Percentiles rank a stretch among this genome's conserved stretches.
Evolutionary conservation across 495 filamentous ascomycete genomes (phyloP).

Genomic region (Beverwykella pulmonaria): DNA sequence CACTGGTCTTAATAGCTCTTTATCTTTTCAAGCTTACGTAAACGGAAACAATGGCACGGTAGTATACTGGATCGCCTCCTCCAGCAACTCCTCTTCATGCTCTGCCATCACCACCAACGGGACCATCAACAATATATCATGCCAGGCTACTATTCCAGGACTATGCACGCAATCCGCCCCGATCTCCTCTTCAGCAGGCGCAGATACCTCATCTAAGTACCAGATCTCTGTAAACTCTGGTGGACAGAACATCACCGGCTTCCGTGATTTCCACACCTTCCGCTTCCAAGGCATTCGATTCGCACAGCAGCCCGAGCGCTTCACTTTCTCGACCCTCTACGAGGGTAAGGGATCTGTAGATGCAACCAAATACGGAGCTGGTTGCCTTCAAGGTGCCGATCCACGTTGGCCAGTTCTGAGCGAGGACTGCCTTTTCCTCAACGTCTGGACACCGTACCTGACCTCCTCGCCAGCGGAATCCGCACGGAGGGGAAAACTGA

Average conservation of each 20-base stretch:
- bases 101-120: slow-evolving; percentile 26
- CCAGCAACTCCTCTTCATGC: slow-evolving; percentile 6
- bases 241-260: slow-evolving; percentile 43
- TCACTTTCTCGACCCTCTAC: slow-evolving; percentile 41
- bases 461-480: slow-evolving; percentile 32
- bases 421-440: slow-evolving; percentile 49
- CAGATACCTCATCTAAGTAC: slow-evolving; percentile 33
- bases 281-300: slow-evolving; percentile 51
- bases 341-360: slow-evolving; percentile 40
- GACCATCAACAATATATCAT: slow-evolving; percentile 1
- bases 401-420: slow-evolving; percentile 4
- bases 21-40: background rate
- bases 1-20: slow-evolving; percentile 1
- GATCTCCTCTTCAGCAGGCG: slow-evolving; percentile 16
- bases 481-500: slow-evolving; percentile 7
- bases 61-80: slow-evolving; percentile 7
- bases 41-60: background rate
- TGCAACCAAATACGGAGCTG: slow-evolving; percentile 27
- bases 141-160: slow-evolving; percentile 16
- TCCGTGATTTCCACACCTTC: slow-evolving; percentile 47
- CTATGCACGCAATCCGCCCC: slow-evolving; percentile 39
- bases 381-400: background rate
- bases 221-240: slow-evolving; percentile 27
- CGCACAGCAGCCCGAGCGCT: slow-evolving; percentile 46
- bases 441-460: slow-evolving; percentile 49